Evolutionary conservation across 768 basidiomycete genomes (phyloP).

Genomic region (Termitomyces sp.): DNA sequence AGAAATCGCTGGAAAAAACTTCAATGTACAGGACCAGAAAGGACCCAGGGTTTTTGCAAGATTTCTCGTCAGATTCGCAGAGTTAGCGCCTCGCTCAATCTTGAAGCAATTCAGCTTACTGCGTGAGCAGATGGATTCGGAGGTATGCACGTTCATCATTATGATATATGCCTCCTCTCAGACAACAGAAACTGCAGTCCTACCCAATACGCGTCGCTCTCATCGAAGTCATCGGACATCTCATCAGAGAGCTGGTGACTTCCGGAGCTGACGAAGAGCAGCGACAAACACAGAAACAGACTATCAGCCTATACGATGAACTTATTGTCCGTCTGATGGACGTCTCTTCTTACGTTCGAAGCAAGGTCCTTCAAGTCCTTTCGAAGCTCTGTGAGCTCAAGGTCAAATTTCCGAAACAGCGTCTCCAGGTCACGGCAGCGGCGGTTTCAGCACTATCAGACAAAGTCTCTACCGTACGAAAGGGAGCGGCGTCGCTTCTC

Average conservation of each 20-base stretch:
- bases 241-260: conserved; percentile 79
- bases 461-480: conserved; percentile 86
- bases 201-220: conserved; percentile 96
- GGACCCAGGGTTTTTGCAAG: conserved; percentile 79
- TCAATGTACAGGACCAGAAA: conserved; percentile 80
- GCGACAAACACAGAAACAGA: conserved; percentile 60
- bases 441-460: conserved; percentile 82
- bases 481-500: conserved; percentile 72
- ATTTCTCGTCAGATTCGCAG: conserved; percentile 79
- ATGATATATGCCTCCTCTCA: neutral
- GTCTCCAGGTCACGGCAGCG: conserved; percentile 68
- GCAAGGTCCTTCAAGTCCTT: conserved; percentile 78
- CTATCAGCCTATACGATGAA: conserved; percentile 75
- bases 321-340: conserved; percentile 88
- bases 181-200: conserved; percentile 42
- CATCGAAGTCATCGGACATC: conserved; percentile 81
- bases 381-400: conserved; percentile 70
- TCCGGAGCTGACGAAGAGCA: conserved; percentile 33
- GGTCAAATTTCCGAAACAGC: conserved; percentile 82
- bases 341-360: conserved; percentile 84
- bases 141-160: conserved; percentile 43
- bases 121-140: conserved; percentile 83
- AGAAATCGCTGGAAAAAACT: conserved; percentile 76
- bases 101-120: conserved; percentile 88
- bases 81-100: conserved; percentile 73